Percentiles rank a stretch among this genome's conserved stretches.
Evolutionary conservation across 345 rosid species (phyloP).

Genomic region (Trapa incisa): DNA sequence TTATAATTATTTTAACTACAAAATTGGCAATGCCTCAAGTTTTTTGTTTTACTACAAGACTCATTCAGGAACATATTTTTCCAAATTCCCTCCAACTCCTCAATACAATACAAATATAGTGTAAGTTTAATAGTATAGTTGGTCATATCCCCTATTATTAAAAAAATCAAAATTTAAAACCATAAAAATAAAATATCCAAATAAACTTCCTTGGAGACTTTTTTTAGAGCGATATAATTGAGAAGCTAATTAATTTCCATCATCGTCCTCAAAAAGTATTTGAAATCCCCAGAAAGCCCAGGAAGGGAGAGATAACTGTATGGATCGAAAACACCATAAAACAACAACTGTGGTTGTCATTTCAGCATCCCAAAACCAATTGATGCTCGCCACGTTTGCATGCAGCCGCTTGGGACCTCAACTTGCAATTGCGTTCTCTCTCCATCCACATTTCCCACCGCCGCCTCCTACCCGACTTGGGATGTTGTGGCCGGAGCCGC

Average conservation of each 20-base stretch:
- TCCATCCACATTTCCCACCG: conserved; percentile 5
- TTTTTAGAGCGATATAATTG: no score
- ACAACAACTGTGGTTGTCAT: neutral
- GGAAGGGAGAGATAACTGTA: neutral
- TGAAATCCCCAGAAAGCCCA: neutral
- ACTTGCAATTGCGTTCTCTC: conserved; percentile 3
- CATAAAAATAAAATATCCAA: no score
- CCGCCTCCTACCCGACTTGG: conserved; percentile 17
- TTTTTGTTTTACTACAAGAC: no score
- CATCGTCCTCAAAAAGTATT: neutral
- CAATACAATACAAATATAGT: no score
- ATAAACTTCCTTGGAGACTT: no score
- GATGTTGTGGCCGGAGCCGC: conserved; percentile 11
- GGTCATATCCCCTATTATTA: no score
- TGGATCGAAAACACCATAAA: neutral
- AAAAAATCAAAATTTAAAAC: no score
- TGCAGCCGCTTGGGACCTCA: conserved; percentile 17
- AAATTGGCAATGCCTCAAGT: no score
- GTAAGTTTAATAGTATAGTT: no score
- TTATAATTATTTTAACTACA: no score
- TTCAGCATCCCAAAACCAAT: conserved; percentile 18
- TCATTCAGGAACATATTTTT: no score
- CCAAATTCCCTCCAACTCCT: no score
- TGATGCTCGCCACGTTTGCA: conserved; percentile 24
- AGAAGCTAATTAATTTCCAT: neutral